Evolutionary conservation across 305 asterid species (phyloP).

Genomic region (Petunia hybrid): DNA sequence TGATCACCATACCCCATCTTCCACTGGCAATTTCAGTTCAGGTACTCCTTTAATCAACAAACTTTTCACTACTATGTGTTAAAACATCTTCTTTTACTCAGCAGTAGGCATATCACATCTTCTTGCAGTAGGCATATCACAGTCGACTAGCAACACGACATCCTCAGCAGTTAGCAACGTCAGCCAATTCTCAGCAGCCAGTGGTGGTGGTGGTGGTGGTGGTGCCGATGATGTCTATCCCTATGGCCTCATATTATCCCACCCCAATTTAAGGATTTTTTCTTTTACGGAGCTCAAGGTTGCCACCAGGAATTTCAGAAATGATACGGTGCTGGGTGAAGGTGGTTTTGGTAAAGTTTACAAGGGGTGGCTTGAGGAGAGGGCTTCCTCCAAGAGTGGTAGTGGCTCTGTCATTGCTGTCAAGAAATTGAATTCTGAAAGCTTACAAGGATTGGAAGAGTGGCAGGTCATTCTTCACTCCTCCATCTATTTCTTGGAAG

Average conservation of each 20-base stretch:
- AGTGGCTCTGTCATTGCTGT: slow-evolving; percentile 63
- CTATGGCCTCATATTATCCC: slow-evolving; percentile 54
- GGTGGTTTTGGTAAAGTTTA: slow-evolving; percentile 89
- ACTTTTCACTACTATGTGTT: no score
- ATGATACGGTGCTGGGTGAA: slow-evolving; percentile 74
- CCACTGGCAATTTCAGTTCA: slow-evolving; percentile 51
- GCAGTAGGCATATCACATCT: neutral
- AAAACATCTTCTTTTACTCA: neutral
- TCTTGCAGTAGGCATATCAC: slow-evolving; percentile 44
- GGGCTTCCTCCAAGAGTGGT: slow-evolving; percentile 44
- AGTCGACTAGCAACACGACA: slow-evolving; percentile 46
- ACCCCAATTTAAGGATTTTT: slow-evolving; percentile 62
- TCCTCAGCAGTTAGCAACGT: slow-evolving; percentile 41
- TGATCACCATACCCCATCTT: slow-evolving; percentile 37
- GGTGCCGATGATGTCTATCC: slow-evolving; percentile 46
- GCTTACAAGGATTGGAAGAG: slow-evolving; percentile 74
- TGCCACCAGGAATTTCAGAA: slow-evolving; percentile 74
- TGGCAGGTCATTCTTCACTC: slow-evolving; percentile 65
- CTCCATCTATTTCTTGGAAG: neutral
- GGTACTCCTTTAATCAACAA: slow-evolving; percentile 34
- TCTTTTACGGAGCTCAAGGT: slow-evolving; percentile 61
- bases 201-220: slow-evolving; percentile 37
- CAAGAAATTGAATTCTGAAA: slow-evolving; percentile 73
- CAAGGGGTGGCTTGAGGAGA: slow-evolving; percentile 81
- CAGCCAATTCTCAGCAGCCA: slow-evolving; percentile 52